Evolutionary conservation across 129 eudicot genomes (phyloP), one percentile per base, ranked within the genome.

Genomic region (Centrapalus pauciflorus): DNA sequence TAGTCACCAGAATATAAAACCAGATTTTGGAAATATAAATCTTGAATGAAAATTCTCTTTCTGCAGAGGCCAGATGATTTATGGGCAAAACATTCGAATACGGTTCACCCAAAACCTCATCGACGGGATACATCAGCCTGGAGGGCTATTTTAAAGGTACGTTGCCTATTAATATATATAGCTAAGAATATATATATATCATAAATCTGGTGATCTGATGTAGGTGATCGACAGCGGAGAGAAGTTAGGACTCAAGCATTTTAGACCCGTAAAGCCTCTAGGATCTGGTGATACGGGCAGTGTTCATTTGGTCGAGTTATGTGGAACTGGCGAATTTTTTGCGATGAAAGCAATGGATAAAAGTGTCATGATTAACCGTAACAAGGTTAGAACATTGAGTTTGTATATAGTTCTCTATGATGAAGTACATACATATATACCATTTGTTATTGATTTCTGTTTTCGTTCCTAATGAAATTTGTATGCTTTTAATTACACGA

Each of bases 261-360:
- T 94, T 68, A 94, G 66, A 83, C 97, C 99, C 8, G 54, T 94
- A 26, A 94, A 80, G 73, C 99, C 99, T 30, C 64, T 94, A 30
- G 99, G 99, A 78, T 82, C 90, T 24, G 99, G 99, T 4, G 99
- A 94, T 60, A 94, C 99, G 1, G 97, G 99, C 48, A 94, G 99
- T 80, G 99, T 94, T 81, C 99, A 94, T 82, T 64, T 94, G 72
- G 99, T 94, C 21, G 97, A 94, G 76, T 79, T 94, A 69, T 71
- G 86, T 59, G 97, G 89, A 61, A 89, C 95, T 1, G 95, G 88
- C 5, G 87, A 89, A 57, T 61, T 38, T 17, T 94, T 89, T 65
- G 99, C 99, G 5, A 94, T 94, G 99, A 94, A 89, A 81, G 97
- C 99, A 58, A 94, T 94, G 99, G 99, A 94, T 67, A 94, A 94